Evolutionary conservation across 306 rosid species (phyloP).

Genomic region (Lathyrus oleraceus): DNA sequence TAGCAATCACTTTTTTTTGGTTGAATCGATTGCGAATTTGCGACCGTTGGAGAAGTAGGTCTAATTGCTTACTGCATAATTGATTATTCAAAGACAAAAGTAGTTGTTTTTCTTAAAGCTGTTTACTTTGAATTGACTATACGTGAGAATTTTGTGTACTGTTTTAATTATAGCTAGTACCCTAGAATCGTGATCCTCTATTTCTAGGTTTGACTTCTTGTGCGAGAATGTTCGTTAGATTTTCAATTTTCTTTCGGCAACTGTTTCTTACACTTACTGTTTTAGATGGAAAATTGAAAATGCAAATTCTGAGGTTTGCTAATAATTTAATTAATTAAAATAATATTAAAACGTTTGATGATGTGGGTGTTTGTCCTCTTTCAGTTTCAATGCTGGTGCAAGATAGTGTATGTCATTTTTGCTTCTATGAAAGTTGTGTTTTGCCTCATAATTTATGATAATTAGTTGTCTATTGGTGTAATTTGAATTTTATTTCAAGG

Average conservation of each 20-base stretch:
- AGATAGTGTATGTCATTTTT: neutral
- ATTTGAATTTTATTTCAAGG: neutral
- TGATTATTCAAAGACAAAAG: neutral
- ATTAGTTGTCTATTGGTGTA: neutral
- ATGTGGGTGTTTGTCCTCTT: constrained; percentile 26
- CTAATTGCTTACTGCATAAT: neutral
- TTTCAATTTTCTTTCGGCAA: constrained; percentile 14
- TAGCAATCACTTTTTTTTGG: neutral
- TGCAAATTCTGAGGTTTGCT: constrained; percentile 1
- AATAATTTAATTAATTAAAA: neutral
- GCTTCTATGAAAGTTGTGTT: neutral
- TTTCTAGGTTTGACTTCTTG: constrained; percentile 14
- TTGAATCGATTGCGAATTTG: neutral
- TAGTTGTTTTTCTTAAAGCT: neutral
- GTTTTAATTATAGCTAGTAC: constrained; percentile 16
- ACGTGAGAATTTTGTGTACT: constrained; percentile 19
- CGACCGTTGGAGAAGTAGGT: neutral
- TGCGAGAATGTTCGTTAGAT: constrained; percentile 7
- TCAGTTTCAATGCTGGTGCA: neutral
- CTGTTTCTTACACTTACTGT: constrained; percentile 37
- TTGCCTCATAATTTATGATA: neutral
- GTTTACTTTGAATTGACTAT: constrained; percentile 27
- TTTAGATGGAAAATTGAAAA: neutral
- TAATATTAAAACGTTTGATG: constrained; percentile 12
- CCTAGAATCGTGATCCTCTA: constrained; percentile 20